Evolutionary conservation across 75 land plant species (phyloP), one percentile per base, ranked within the genome.

Genomic region (Sequoia sempervirens): DNA sequence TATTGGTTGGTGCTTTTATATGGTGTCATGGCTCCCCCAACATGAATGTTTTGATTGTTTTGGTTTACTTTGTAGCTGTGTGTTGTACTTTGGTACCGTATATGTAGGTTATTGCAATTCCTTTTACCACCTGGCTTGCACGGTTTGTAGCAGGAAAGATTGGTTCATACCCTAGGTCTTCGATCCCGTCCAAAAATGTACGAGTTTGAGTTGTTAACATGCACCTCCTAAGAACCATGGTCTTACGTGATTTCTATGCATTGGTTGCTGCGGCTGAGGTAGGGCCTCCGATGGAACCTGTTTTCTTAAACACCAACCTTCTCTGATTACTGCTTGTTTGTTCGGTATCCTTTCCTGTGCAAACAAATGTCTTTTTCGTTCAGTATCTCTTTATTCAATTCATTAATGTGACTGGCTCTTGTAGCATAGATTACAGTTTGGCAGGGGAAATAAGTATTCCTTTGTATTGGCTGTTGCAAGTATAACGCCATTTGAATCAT

Each of bases 41-140:
- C 84, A 97, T 97, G 99, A 98, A 97, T 84, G 99, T 97, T 52
- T 85, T 97, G 81, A 92, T 97, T 81, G 96, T 34, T 45, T 46
- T 43, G 36, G 17, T 56, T 58, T 38, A 32, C 28, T 46, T 45
- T n/a, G 38, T 23, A 66, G 15, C 53, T 36, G 28, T 38, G n/a
- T 58, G 3, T 36, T 18, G 30, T 64, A 20, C 36, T 26, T 34
- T 66, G 58, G 34, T 52, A 34, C 36, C 36, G 8, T 75, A 28
- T 18, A 56, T 87, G 84, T 83, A 96, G 98, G 98, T 96, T 85
- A 95, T 96, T 86, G 78, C 85, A 20, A 87, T 84, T 38, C 80
- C 98, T 38, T 83, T 95, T 72, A 37, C 84, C 13, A 96, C 97
- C 58, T 95, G 97, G 97, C 70, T 96, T 20, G 91, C 87, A 74